These are phyloP conservation scores for Corylus avellana DNA, from an alignment of 306 rosid species.

Conservation along the genomic window DNA sequence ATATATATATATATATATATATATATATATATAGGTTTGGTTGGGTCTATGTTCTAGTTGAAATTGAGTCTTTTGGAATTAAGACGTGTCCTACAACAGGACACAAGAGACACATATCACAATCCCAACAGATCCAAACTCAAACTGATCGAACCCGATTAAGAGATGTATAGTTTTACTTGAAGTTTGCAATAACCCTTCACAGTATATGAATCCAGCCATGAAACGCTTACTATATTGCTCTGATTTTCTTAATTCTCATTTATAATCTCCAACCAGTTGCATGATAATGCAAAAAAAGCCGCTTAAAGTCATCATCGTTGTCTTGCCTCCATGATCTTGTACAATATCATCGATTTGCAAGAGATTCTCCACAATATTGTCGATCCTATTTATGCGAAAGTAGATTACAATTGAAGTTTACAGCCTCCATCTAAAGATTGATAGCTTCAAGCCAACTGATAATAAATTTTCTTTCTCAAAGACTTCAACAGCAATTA, in stretches of 20 bases:
- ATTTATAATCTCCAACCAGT: not conserved
- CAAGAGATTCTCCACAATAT: not conserved
- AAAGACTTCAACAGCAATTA: not conserved
- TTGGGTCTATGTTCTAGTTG: too few species aligned
- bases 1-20: too few species aligned
- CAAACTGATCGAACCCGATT: too few species aligned
- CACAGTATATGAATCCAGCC: not conserved
- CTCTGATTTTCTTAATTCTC: not conserved
- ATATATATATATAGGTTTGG: too few species aligned
- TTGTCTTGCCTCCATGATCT: not conserved
- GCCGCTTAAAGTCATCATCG: not conserved
- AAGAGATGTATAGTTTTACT: too few species aligned
- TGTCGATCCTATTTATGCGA: not conserved
- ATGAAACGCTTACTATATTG: not conserved
- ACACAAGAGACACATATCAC: too few species aligned
- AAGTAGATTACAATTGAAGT: not conserved
- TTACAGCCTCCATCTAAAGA: not conserved
- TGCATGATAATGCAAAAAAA: not conserved
- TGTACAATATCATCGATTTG: not conserved
- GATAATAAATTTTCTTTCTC: not conserved
- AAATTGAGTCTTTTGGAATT: too few species aligned
- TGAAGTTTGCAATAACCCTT: not conserved
- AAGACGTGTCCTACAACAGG: too few species aligned
- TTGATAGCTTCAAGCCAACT: not conserved
- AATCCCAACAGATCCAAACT: too few species aligned